Evolutionary conservation across 108 stramenopile genomes (phyloP), one percentile per base, ranked within the genome.

Genomic region (Nitzschia sp.): DNA sequence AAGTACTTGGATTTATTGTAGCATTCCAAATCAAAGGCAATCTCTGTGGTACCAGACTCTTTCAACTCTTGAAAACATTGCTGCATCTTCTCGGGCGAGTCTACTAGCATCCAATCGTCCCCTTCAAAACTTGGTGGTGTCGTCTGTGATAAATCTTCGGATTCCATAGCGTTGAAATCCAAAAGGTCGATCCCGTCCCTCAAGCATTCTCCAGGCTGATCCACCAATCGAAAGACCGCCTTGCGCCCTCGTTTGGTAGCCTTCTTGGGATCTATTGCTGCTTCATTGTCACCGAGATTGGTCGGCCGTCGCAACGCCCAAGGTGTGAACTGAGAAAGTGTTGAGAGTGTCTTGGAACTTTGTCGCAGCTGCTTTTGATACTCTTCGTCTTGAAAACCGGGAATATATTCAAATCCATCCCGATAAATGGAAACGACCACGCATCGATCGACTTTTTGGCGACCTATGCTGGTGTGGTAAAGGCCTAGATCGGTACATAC

Each of bases 1-100:
- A 44, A 16, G 52, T 81, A 68, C 63, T 83, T 79, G 1, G 72
- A 71, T 63, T 50, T 53, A 61, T 87, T 89, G 77, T 82, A 73
- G 69, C 81, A 79, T 57, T 95, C 94, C 61, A 95, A 45, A 79
- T 95, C 93, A 84, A 95, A 91, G 19, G 76, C 93, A 64, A 94
- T 47, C 56, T 87, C 85, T 16, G 79, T 72, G 29, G 63, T 53
- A 45, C 47, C 50, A 22, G 30, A 50, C 9, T 38, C 52, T 8
- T 61, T 38, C 21, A 91, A 57, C 63, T 91, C 89, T 23, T 75
- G 34, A 2, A 79, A 72, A 55, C 90, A 91, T 56, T 67, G 63
- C 50, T 71, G 68, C 79, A 94, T 80, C 53, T 80, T 80, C 8
- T 77, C 84, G 1, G 79, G 77, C 13, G 88, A 71, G 54, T 88